Percentiles rank a stretch among this genome's conserved stretches.
Evolutionary conservation across 768 basidiomycete genomes (phyloP).

Genomic region (Leccinum disarticulatum): DNA sequence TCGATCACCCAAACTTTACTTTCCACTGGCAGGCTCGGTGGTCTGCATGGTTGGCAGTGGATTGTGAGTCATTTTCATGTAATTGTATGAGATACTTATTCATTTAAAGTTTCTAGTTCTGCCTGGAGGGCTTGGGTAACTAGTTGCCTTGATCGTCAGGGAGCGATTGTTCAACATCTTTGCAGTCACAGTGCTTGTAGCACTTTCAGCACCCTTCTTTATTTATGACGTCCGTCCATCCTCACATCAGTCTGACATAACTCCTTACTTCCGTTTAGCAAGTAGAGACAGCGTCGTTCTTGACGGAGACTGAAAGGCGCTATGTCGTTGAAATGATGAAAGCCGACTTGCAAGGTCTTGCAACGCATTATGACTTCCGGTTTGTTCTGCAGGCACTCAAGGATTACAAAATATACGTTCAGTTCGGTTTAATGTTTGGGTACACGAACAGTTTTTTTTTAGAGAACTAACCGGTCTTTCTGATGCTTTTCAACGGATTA

Average conservation of each 20-base stretch:
- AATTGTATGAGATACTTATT: neutral
- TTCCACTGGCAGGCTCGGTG: slow-evolving; percentile 21
- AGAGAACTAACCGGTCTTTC: neutral
- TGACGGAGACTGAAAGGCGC: slow-evolving; percentile 40
- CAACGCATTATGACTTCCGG: slow-evolving; percentile 42
- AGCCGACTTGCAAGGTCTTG: slow-evolving; percentile 42
- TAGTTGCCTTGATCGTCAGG: neutral
- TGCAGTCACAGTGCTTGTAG: slow-evolving; percentile 11
- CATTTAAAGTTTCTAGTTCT: slow-evolving; percentile 26
- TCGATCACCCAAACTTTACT: neutral
- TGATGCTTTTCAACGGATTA: slow-evolving; percentile 17
- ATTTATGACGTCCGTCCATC: slow-evolving; percentile 48
- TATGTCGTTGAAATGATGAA: slow-evolving; percentile 41
- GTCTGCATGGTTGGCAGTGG: slow-evolving; percentile 40
- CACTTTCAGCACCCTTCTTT: slow-evolving; percentile 39
- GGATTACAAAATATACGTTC: slow-evolving; percentile 42
- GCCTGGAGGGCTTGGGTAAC: slow-evolving; percentile 28
- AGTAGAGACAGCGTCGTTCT: slow-evolving; percentile 14
- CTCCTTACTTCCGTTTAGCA: slow-evolving; percentile 9
- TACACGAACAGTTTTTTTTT: slow-evolving; percentile 8
- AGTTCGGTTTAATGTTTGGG: slow-evolving; percentile 40
- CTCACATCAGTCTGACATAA: neutral
- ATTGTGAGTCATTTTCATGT: slow-evolving; percentile 27
- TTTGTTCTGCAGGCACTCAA: slow-evolving; percentile 49
- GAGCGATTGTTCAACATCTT: neutral